phyloP scores from a whole-genome alignment of 2,329 filamentous ascomycete genomes.

The Orbilia oligospora region DNA sequence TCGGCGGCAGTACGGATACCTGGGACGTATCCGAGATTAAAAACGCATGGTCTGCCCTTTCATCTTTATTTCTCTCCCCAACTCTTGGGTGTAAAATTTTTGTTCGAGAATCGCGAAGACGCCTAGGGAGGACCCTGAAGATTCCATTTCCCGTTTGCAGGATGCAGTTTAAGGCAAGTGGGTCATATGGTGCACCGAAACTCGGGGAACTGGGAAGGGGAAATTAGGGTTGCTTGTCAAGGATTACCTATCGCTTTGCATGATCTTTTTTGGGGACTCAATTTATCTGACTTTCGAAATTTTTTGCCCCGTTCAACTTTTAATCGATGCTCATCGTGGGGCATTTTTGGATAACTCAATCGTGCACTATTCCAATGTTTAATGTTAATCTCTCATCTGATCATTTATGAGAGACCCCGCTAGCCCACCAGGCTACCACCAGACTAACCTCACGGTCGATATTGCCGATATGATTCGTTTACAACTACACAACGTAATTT shows the following conservation, averaged over 20 bases:
- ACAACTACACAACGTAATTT: neutral
- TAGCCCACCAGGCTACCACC: slow-evolving; percentile 13
- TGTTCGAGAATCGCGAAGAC: slow-evolving; percentile 48
- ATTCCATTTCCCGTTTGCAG: slow-evolving; percentile 37
- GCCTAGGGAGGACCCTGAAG: slow-evolving; percentile 26
- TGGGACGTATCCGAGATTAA: slow-evolving; percentile 55
- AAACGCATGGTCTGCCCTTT: slow-evolving; percentile 16
- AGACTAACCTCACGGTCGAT: slow-evolving; percentile 3
- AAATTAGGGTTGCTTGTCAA: slow-evolving; percentile 46
- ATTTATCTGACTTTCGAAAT: slow-evolving; percentile 31
- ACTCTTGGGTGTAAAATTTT: slow-evolving; percentile 4
- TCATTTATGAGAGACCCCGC: slow-evolving; percentile 20
- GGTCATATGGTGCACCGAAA: slow-evolving; percentile 40
- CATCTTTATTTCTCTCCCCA: neutral
- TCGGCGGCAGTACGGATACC: slow-evolving; percentile 27
- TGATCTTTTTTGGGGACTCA: slow-evolving; percentile 17
- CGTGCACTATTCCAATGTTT: slow-evolving; percentile 10
- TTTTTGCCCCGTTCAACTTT: neutral
- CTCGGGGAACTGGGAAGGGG: slow-evolving; percentile 57
- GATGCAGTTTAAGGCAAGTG: slow-evolving; percentile 41
- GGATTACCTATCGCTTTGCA: slow-evolving; percentile 41
- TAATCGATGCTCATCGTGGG: slow-evolving; percentile 1
- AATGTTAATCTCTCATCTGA: slow-evolving; percentile 32
- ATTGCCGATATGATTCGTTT: slow-evolving; percentile 28
- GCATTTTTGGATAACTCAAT: slow-evolving; percentile 5